These are phyloP conservation scores for Leishmania turanica DNA, from an alignment of 208 protist species.

Conservation along the genomic window DNA sequence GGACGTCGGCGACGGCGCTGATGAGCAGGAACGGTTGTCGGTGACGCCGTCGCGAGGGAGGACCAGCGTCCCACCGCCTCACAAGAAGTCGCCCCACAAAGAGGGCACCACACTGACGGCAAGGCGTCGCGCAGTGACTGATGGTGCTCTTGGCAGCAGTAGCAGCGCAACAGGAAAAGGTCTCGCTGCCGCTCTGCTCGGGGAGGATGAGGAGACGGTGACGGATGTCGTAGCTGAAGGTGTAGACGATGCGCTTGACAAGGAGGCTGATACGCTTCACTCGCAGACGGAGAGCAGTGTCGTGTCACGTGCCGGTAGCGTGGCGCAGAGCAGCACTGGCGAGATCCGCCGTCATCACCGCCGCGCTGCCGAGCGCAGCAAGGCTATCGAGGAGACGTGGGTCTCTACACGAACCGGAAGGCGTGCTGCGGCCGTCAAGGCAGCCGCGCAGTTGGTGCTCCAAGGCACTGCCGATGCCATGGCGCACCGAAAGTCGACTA, in stretches of 20 bases:
- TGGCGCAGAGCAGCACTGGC: background rate
- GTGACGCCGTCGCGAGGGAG: background rate
- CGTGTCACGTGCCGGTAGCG: slow-evolving; percentile 27
- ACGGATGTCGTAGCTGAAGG: background rate
- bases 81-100: background rate
- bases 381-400: slow-evolving; percentile 60
- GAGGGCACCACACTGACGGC: background rate
- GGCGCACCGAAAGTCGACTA: background rate
- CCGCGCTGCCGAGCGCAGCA: slow-evolving; percentile 33
- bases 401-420: slow-evolving; percentile 46
- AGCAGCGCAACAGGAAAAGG: background rate
- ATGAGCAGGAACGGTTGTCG: background rate
- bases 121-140: background rate
- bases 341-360: slow-evolving; percentile 5
- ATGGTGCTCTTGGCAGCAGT: background rate
- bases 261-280: background rate
- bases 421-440: slow-evolving; percentile 33
- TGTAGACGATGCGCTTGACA: background rate
- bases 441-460: slow-evolving; percentile 11
- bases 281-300: background rate
- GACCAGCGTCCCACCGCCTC: background rate
- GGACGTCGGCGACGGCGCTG: background rate
- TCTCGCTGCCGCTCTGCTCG: background rate
- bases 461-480: background rate
- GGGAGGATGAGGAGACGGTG: background rate